A percentile compares a stretch with the other conserved stretches of the same genome.
phyloP scores from a whole-genome alignment of 139 green algal species.

The Tetradesmus lagerheimii region DNA sequence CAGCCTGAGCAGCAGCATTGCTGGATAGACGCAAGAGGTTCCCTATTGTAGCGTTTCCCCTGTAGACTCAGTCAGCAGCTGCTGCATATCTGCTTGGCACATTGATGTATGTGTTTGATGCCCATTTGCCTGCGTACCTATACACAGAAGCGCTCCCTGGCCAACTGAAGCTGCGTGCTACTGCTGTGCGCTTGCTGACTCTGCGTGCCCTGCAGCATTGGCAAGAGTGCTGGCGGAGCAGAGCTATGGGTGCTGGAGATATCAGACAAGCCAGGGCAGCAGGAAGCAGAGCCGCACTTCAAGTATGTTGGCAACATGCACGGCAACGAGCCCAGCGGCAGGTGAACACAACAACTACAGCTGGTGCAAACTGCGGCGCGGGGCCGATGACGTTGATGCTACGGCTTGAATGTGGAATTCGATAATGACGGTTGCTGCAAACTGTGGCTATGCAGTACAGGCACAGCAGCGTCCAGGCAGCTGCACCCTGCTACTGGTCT shows the following conservation, averaged over 20 bases:
- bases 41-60: no score
- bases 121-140: no score
- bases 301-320: conserved; percentile 90
- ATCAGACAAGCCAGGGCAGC: conserved; percentile 54
- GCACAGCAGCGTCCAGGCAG: not conserved
- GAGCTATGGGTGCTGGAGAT: conserved; percentile 79
- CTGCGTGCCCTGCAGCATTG: conserved; percentile 51
- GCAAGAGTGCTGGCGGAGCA: conserved; percentile 55
- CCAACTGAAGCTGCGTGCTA: not conserved
- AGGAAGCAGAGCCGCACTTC: conserved; percentile 71
- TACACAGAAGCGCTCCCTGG: no score
- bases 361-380: not conserved
- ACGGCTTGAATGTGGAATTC: no score
- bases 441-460: no score
- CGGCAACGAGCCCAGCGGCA: conserved; percentile 89
- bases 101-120: no score
- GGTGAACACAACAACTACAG: conserved; percentile 43
- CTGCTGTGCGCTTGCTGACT: not conserved
- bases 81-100: not conserved
- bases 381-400: no score
- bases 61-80: no score
- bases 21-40: no score
- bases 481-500: not conserved
- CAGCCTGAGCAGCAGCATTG: not conserved
- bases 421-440: no score